Evolutionary conservation across 805 yeast genomes (phyloP), one percentile per base, ranked within the genome.

Genomic region (Hanseniaspora valbyensis): DNA sequence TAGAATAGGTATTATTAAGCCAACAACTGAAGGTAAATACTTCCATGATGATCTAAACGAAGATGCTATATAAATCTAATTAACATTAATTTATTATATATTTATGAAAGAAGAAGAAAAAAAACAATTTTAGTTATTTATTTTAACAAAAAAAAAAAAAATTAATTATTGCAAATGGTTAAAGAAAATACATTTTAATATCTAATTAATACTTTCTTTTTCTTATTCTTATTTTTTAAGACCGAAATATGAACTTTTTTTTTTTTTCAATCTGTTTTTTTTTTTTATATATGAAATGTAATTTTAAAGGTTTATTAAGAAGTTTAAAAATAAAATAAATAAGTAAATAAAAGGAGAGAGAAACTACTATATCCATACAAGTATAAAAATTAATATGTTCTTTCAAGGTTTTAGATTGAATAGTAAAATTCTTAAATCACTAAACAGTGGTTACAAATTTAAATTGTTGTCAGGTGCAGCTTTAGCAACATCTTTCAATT

Each of bases 1-100:
- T 56, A 80, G 97, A 69, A 75, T 71, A 44, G 95, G 94, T n/a
- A 76, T 86, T 53, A 87, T 90, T 62, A 81, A 80, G 61, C 92
- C 89, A 55, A 89, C 96, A 26, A 68, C 77, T 41, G 95, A 86
- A 66, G 97, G 97, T 55, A 85, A 82, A 65, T 81, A 77, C 65
- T 89, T 92, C 86, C 95, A 94, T 73, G 96, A 90, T 54, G 92
- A 85, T 61, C 78, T 90, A 55, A 82, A 90, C 30, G 95, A 82
- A 63, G 89, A 81, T 44, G 81, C 83, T 46, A 72, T 54, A 22
- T 63, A 66, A 56, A 12, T 14, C 4, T 28, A 8, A 29, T 39
- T 8, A 14, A n/a, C n/a, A n/a, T n/a, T 12, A 22, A 12, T 13
- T 21, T 24, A 29, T 30, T 33, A 18, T 51, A 37, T 41, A 32